Evolutionary conservation across 208 protist genomes (phyloP), one percentile per base, ranked within the genome.

Genomic region (Kentomonas sorsogonicus): DNA sequence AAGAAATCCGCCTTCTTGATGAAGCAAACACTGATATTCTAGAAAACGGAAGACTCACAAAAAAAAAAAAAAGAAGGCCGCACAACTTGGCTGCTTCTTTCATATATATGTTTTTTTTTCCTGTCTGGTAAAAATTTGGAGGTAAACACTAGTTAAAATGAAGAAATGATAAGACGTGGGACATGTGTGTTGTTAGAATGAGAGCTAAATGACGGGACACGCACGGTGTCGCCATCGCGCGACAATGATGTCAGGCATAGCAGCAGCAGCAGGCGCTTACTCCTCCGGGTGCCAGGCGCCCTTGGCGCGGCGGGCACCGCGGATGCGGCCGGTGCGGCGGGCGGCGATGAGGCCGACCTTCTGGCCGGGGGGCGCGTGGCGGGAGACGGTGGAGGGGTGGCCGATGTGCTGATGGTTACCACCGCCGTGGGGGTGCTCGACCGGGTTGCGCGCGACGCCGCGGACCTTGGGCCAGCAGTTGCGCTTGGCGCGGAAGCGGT

Each of bases 331-430:
- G 50, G 98, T 99, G 57, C 98, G 80, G 65, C 98, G 81, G 60
- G 98, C 98, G 54, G 98, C 98, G 66, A 99, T 99, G 53, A 99
- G 93, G 93, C 98, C 98, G 69, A 97, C 86, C 86, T 99, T 99
- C 68, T 95, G 89, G 83, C 98, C 98, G 54, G 98, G 82, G 44
- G 97, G 86, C 15, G 76, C 65, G 69, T 94, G 47, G 82, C 83
- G 72, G 85, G 83, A 93, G 23, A 97, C 86, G 53, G 95, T 98
- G 15, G 90, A 95, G 33, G 96, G 88, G 69, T 98, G 84, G 81
- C 98, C 98, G 87, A 99, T 97, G 83, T 99, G 98, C 95, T 99
- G 97, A 91, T 99, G 98, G 80, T 99, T 99, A 98, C 98, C 98
- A 98, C 98, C 98, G 96, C 98, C 98, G 77, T 99, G 97, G 31